Evolutionary conservation across 2,329 filamentous ascomycete genomes (phyloP).

Genomic region (Calonectria fujianensis): DNA sequence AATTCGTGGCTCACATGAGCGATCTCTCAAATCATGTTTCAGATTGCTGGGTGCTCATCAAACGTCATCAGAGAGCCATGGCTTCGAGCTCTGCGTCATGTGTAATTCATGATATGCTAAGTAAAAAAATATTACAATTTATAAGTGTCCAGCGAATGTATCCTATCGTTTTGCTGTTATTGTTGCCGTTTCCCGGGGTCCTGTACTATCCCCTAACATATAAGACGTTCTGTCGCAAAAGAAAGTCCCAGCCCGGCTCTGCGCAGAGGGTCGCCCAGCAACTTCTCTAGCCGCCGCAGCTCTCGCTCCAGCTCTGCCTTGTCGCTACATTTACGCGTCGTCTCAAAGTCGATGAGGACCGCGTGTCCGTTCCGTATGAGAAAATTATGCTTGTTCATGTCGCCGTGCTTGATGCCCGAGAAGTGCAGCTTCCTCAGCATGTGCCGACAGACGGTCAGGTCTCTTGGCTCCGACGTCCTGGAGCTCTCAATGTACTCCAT

Average conservation of each 20-base stretch:
- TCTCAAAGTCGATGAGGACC: conserved; percentile 58
- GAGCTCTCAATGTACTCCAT: conserved; percentile 50
- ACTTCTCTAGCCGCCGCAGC: conserved; percentile 15
- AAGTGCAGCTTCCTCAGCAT: conserved; percentile 54
- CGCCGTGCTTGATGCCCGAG: conserved; percentile 58
- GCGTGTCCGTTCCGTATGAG: conserved; percentile 53
- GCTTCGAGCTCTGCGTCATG: not conserved
- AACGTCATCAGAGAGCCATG: not conserved
- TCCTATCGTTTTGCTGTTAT: not conserved
- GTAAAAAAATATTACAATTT: conserved; percentile 3
- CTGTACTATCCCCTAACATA: conserved; percentile 23
- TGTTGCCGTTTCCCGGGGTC: not conserved
- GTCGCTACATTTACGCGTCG: conserved; percentile 17
- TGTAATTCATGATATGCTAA: conserved; percentile 15
- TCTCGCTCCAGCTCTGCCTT: conserved; percentile 28
- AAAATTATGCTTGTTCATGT: conserved; percentile 60
- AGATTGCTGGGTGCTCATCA: not conserved
- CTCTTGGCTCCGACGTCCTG: conserved; percentile 52
- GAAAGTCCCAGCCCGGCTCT: conserved; percentile 20
- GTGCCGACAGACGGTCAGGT: conserved; percentile 54
- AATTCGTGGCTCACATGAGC: not conserved
- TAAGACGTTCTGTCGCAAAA: not conserved
- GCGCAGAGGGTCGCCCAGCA: conserved; percentile 17
- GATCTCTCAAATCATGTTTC: not conserved
- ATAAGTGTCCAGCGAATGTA: not conserved